phyloP scores from a whole-genome alignment of 2,329 filamentous ascomycete genomes.

The Colletotrichum aenigma region DNA sequence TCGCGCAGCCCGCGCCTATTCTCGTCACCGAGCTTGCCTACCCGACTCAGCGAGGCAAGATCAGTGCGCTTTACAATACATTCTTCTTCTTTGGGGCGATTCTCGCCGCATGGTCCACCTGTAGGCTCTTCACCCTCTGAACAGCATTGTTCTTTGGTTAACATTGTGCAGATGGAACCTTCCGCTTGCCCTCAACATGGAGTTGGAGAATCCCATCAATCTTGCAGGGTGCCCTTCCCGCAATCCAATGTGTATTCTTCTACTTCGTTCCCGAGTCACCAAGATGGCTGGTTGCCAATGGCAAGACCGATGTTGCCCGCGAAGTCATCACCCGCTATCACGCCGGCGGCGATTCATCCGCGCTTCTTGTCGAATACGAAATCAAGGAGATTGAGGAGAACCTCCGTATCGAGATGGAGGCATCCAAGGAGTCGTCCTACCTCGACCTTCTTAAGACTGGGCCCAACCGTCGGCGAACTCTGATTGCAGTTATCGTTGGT shows the following conservation, averaged over 20 bases:
- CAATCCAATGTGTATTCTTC: background rate
- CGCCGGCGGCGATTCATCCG: conserved; percentile 46
- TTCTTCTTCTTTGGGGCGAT: conserved; percentile 41
- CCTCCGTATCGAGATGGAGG: conserved; percentile 53
- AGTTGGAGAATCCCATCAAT: conserved; percentile 29
- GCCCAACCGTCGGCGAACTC: conserved; percentile 28
- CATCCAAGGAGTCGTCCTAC: conserved; percentile 38
- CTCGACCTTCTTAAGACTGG: conserved; percentile 30
- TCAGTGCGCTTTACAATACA: conserved; percentile 50
- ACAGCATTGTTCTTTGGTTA: too few relatives aligned
- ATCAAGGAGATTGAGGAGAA: conserved; percentile 46
- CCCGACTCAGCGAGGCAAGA: conserved; percentile 35
- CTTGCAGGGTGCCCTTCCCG: conserved; percentile 44
- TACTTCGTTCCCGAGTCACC: conserved; percentile 61
- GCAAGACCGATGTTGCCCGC: conserved; percentile 55
- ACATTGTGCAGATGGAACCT: conserved; percentile 22
- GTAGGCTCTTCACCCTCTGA: background rate
- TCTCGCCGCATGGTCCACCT: conserved; percentile 31
- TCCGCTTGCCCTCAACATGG: conserved; percentile 35
- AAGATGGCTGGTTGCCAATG: conserved; percentile 63
- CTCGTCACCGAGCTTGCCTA: conserved; percentile 39
- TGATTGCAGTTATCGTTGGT: conserved; percentile 28
- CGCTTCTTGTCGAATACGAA: conserved; percentile 30
- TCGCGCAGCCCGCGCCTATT: conserved; percentile 33
- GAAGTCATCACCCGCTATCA: conserved; percentile 60